Percentiles rank a stretch among this genome's conserved stretches.
Evolutionary conservation across 1,284 basidiomycete species (phyloP).

Genomic region (Pholiota adiposa): DNA sequence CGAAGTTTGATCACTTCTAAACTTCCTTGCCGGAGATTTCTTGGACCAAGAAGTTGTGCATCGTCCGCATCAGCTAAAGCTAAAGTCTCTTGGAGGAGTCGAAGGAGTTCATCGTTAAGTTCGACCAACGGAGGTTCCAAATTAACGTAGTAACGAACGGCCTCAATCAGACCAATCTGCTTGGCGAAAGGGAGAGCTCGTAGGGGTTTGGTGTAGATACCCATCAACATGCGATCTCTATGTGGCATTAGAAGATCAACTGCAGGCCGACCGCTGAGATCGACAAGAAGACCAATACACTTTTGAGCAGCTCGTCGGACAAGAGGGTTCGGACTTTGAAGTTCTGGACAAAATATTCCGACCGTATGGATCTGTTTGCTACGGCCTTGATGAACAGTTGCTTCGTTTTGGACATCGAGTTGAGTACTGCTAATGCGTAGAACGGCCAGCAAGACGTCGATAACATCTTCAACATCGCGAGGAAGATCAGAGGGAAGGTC

Average conservation of each 20-base stretch:
- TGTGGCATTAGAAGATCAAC: slow-evolving; percentile 85
- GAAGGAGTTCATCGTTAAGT: slow-evolving; percentile 90
- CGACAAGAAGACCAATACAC: slow-evolving; percentile 83
- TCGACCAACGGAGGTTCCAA: slow-evolving; percentile 87
- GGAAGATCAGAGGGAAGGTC: slow-evolving; percentile 94
- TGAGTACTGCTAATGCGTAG: slow-evolving; percentile 73
- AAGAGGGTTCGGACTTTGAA: slow-evolving; percentile 86
- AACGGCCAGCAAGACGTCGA: slow-evolving; percentile 80
- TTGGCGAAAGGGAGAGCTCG: slow-evolving; percentile 94
- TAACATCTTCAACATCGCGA: slow-evolving; percentile 80
- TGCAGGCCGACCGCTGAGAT: slow-evolving; percentile 74
- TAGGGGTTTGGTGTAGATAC: slow-evolving; percentile 97
- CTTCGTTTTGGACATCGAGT: slow-evolving; percentile 46
- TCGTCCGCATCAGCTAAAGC: slow-evolving; percentile 98
- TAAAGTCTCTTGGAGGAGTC: slow-evolving; percentile 92
- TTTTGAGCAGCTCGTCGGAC: slow-evolving; percentile 87
- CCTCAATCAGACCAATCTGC: slow-evolving; percentile 99
- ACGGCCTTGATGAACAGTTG: slow-evolving; percentile 42
- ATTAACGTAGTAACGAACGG: slow-evolving; percentile 90
- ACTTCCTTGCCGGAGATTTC: slow-evolving; percentile 78
- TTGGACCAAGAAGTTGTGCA: slow-evolving; percentile 76
- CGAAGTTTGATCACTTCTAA: slow-evolving; percentile 90
- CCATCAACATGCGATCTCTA: slow-evolving; percentile 85
- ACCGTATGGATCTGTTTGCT: slow-evolving; percentile 69
- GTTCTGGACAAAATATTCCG: slow-evolving; percentile 88